A percentile compares a stretch with the other conserved stretches of the same genome.
These are phyloP conservation scores for Stemphylium vesicarium DNA, from an alignment of 2,329 filamentous ascomycete species.

Conservation along the genomic window DNA sequence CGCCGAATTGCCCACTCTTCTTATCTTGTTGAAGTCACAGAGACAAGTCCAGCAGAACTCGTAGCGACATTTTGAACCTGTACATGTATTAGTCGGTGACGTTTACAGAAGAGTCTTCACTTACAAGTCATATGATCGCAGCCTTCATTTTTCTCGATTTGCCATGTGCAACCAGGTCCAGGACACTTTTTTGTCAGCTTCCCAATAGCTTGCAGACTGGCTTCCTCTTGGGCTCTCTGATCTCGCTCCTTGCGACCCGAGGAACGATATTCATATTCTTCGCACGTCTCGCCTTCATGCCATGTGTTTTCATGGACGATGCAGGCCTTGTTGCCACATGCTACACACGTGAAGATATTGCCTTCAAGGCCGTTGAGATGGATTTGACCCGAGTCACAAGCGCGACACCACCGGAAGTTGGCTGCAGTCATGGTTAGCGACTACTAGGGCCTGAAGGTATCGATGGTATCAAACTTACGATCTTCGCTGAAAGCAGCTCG, in stretches of 20 bases:
- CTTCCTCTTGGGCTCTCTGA: constrained; percentile 34
- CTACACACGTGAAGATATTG: constrained; percentile 53
- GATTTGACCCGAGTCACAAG: constrained; percentile 60
- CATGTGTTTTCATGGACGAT: constrained; percentile 42
- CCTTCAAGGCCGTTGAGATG: constrained; percentile 56
- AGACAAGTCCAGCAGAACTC: constrained; percentile 53
- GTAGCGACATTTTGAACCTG: constrained; percentile 44
- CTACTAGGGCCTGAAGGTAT: background rate
- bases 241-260: constrained; percentile 31
- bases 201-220: constrained; percentile 36
- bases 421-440: constrained; percentile 17
- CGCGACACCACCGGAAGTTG: constrained; percentile 63
- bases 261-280: constrained; percentile 46
- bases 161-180: constrained; percentile 39
- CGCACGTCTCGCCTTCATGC: constrained; percentile 52
- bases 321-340: constrained; percentile 49
- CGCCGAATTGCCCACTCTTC: constrained; percentile 24
- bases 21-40: constrained; percentile 33
- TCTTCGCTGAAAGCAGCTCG: constrained; percentile 53
- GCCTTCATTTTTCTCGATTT: constrained; percentile 51
- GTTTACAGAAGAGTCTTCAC: background rate
- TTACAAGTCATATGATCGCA: constrained; percentile 54
- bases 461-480: constrained; percentile 12
- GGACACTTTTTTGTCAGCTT: constrained; percentile 50
- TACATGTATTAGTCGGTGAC: constrained; percentile 7